Evolutionary conservation across 1,284 basidiomycete genomes (phyloP), one percentile per base, ranked within the genome.

Genomic region (Apiotrichum gamsii): DNA sequence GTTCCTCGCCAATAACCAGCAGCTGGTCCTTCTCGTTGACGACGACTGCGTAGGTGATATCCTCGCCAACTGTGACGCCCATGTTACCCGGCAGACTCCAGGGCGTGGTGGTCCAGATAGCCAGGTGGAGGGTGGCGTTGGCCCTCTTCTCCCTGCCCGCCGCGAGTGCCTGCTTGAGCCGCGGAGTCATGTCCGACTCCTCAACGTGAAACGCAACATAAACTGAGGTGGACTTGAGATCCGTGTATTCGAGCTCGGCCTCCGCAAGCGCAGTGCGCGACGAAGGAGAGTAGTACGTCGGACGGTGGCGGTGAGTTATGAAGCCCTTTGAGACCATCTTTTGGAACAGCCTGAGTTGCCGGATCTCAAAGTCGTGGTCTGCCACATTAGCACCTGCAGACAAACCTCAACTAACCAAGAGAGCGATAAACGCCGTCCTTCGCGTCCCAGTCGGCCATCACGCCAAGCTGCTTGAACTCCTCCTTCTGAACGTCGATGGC

Each of bases 41-140:
- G 1, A 86, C 76, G 8, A 91, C 60, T 15, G 76, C 75, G 65
- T 98, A 98, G 5, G 72, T 66, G 58, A 95, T 76, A 0, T 85
- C 82, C 0, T 79, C 74, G 58, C 90, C 78, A 1, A 93, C 84
- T 3, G 89, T 86, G 42, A 98, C 85, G 5, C 85, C 91, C 85
- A 94, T 90, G 64, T 99, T 98, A 1, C 90, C 89, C 1, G 89
- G 89, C 38, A 98, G 74, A 8, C 90, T 96, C 94, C 94, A 99
- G 0, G 95, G 90, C 0, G 94, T 98, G 0, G 95, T 99, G 2
- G 94, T 98, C 95, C 95, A 99, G n/a, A 96, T 85, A 25, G 91
- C 75, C 10, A 94, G 60, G 16, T 79, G 77, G 3, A 85, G 69
- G 15, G 50, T 35, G 31, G 49, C 37, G 18, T 29, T 32, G 5